Base-by-base conservation (phyloP, 2,329 filamentous ascomycete species). In the Diaporthe nobilis region DNA sequence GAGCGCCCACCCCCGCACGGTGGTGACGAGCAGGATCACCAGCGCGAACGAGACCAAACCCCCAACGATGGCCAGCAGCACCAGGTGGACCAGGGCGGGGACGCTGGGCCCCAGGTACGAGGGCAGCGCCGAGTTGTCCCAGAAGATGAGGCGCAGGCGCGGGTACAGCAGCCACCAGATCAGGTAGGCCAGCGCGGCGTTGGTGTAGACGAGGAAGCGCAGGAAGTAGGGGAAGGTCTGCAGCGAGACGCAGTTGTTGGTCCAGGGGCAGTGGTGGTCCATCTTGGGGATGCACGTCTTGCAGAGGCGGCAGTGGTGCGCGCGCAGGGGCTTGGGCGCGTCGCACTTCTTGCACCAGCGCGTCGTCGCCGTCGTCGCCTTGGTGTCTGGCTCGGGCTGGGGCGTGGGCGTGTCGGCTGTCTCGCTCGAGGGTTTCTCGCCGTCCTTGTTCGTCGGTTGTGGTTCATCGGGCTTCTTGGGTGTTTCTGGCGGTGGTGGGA, bases 241-340 rank as follows among this genome's bases (percentile, higher is more conserved):
- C 83, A 95, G 90, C 17, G 94, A 95, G 72, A 97, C 94, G 85
- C 95, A 97, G 84, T 96, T 96, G 77, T 85, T 87, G 4, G 94
- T 96, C 94, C 94, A 97, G 3, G 94, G 94, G 81, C 94, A 97
- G 85, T 97, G 94, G 85, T 95, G 94, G 85, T 96, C 94, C 94
- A 96, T 96, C 84, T 92, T 93, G 51, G 93, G 93, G 67, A 95
- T 90, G 83, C 94, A 95, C 79, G 92, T 91, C 78, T 87, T 87
- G 85, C 94, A 97, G 79, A 90, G 90, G 77, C 92, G 92, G 85
- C 95, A 97, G 86, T 97, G 95, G 87, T 97, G 95, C 1, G 94
- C 91, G 78, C 95, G 88, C 0, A 93, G 91, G 2, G 95, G 94
- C 81, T 97, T 97, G 17, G 91, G 91, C 47, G 90, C 89, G 65